A percentile compares a stretch with the other conserved stretches of the same genome.
Conservation (phyloP, 306 rosid genomes). For the Acacia crassicarpa region DNA sequence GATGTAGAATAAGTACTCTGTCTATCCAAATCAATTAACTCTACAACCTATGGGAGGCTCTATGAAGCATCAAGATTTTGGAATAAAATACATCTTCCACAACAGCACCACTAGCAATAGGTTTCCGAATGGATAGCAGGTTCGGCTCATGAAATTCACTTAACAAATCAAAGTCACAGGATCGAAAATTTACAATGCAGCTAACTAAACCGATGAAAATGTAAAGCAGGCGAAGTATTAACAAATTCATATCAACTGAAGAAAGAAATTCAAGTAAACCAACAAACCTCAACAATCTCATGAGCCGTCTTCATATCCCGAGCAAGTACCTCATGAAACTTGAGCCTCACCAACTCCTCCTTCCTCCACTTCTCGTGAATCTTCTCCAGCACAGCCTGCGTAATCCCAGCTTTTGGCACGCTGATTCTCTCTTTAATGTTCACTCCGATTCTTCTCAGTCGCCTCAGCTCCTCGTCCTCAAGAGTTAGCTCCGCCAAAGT, state of each 20-base stretch:
- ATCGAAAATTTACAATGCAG: background rate
- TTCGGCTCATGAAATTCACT: background rate
- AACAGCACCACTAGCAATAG: background rate
- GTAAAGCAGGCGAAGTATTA: background rate
- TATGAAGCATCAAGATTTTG: background rate
- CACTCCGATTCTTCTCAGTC: conserved; percentile 76
- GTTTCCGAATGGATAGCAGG: background rate
- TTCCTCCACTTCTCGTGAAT: conserved; percentile 79
- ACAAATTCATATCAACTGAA: background rate
- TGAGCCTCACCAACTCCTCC: conserved; percentile 84
- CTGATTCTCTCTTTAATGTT: conserved; percentile 58
- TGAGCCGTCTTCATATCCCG: conserved; percentile 88
- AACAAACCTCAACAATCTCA: conserved; percentile 77
- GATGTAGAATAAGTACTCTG: background rate
- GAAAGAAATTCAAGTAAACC: conserved; percentile 6
- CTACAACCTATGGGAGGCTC: background rate
- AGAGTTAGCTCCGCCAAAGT: conserved; percentile 78
- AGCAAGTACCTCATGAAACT: conserved; percentile 84
- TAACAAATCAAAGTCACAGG: background rate
- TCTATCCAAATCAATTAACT: background rate
- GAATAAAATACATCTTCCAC: background rate
- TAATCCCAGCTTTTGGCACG: conserved; percentile 84
- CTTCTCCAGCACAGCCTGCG: conserved; percentile 69
- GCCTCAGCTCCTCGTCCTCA: conserved; percentile 74
- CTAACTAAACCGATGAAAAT: background rate